These are phyloP conservation scores for Coniochaeta sp. DNA, from an alignment of 2,329 filamentous ascomycete genomes.

Conservation along the genomic window DNA sequence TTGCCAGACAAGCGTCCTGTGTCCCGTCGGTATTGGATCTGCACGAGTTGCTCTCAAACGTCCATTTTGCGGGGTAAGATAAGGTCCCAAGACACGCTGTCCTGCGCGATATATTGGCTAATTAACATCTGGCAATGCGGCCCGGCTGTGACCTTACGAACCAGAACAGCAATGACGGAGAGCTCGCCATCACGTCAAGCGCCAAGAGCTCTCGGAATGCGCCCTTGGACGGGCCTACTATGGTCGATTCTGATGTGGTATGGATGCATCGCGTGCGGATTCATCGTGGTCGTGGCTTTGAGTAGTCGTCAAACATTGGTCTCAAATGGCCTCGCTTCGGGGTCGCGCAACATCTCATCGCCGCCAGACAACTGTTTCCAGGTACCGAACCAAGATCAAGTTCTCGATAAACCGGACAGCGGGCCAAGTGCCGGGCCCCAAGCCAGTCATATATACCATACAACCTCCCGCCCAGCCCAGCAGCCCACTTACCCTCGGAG, in stretches of 20 bases:
- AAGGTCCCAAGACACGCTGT: background rate
- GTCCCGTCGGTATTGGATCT: background rate
- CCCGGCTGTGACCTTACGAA: background rate
- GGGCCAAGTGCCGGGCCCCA: background rate
- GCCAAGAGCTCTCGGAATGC: background rate
- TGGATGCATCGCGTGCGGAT: background rate
- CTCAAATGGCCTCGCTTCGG: background rate
- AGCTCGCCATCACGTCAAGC: background rate
- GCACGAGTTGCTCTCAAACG: background rate
- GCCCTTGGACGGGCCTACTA: background rate
- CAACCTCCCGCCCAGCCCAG: constrained; percentile 1
- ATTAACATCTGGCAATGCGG: constrained; percentile 1
- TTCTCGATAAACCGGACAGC: background rate
- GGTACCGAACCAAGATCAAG: background rate
- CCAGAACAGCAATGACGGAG: background rate
- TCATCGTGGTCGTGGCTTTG: background rate
- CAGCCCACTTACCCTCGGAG: constrained; percentile 2
- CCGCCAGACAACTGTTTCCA: background rate
- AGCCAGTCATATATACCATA: background rate
- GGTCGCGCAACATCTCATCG: background rate
- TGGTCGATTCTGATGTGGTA: background rate
- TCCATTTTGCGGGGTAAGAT: background rate
- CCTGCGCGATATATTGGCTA: background rate
- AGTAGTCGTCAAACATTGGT: background rate
- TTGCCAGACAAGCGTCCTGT: background rate